Percentiles rank a stretch among this genome's conserved stretches.
phyloP scores from a whole-genome alignment of 2,329 filamentous ascomycete species.

The Claviceps sp. region DNA sequence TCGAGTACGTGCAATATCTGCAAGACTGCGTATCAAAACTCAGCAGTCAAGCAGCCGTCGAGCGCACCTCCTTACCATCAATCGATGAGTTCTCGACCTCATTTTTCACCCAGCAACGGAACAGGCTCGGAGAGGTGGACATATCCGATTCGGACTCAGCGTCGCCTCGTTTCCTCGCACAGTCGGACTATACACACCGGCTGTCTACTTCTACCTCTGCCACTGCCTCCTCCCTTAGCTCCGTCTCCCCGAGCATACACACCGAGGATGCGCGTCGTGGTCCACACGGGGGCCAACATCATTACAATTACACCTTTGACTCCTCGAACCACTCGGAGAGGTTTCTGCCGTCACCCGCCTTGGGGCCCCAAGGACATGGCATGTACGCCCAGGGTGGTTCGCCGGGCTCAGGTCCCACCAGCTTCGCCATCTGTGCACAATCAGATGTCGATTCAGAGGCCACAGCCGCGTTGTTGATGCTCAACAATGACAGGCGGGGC shows the following conservation, averaged over 20 bases:
- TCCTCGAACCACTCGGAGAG: too few relatives aligned
- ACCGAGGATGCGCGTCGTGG: slow-evolving; percentile 30
- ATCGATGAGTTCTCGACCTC: slow-evolving; percentile 24
- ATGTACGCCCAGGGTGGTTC: slow-evolving; percentile 27
- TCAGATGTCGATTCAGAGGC: slow-evolving; percentile 60
- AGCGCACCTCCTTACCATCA: slow-evolving; percentile 19
- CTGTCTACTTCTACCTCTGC: slow-evolving; percentile 11
- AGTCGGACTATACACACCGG: slow-evolving; percentile 23
- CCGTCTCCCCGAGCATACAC: slow-evolving; percentile 37
- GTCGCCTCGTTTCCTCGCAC: slow-evolving; percentile 32
- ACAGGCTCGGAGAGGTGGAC: slow-evolving; percentile 37
- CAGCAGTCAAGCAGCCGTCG: slow-evolving; percentile 40
- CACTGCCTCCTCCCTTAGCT: slow-evolving; percentile 9
- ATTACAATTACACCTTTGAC: slow-evolving; percentile 30
- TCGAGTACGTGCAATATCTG: slow-evolving; percentile 90
- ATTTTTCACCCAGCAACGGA: slow-evolving; percentile 24
- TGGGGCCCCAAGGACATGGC: slow-evolving; percentile 33
- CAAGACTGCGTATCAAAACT: slow-evolving; percentile 77
- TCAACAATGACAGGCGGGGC: slow-evolving; percentile 63
- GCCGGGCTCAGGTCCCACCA: slow-evolving; percentile 42
- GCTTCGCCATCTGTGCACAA: slow-evolving; percentile 42
- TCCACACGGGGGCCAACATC: slow-evolving; percentile 36
- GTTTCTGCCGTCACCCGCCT: slow-evolving; percentile 33
- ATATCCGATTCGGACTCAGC: slow-evolving; percentile 41
- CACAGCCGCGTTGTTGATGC: slow-evolving; percentile 75